Evolutionary conservation across 768 basidiomycete species (phyloP), one percentile per base, ranked within the genome.

Genomic region (Strobilomyces confusus): DNA sequence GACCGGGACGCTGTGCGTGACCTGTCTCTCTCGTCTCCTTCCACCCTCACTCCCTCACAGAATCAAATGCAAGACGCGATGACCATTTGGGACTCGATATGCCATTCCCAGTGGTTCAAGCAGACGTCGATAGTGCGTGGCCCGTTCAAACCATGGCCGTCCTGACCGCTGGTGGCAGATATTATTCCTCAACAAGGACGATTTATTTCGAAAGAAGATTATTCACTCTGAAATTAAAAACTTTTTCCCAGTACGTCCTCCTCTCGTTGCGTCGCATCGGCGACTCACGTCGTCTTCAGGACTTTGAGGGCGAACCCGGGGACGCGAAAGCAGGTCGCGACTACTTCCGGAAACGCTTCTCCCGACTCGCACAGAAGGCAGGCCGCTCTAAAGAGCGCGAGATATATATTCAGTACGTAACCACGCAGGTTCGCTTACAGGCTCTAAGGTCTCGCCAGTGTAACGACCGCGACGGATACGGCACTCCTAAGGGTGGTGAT

Each of bases 11-110:
- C 90, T 58, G 90, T 92, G 63, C 53, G 89, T 79, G 9, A 15
- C 51, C 23, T 37, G 22, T 37, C 2, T 50, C 50, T 23, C 29
- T 40, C 15, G 11, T 12, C 26, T 29, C 30, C 54, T 25, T 58
- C 38, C 44, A 45, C 13, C 17, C 32, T 38, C 43, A 56, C 32
- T 1, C 47, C 17, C 23, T 33, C 29, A 8, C 63, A 94, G 88
- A 98, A 98, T 66, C 94, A 95, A 84, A 95, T 98, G 93, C 90
- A 95, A 75, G 94, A 98, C 58, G 92, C 94, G 5, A 89, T 98
- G 85, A 92, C 92, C n/a, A 92, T 98, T 46, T 98, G 94, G 87
- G 94, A 98, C 62, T 93, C 92, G 38, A 95, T 98, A 79, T 95
- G 92, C 72, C 92, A 97, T 69, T 95, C 92, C 11, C 92, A 95